Evolutionary conservation across 2,329 filamentous ascomycete species (phyloP).

Genomic region (Aspergillus calidoustus): DNA sequence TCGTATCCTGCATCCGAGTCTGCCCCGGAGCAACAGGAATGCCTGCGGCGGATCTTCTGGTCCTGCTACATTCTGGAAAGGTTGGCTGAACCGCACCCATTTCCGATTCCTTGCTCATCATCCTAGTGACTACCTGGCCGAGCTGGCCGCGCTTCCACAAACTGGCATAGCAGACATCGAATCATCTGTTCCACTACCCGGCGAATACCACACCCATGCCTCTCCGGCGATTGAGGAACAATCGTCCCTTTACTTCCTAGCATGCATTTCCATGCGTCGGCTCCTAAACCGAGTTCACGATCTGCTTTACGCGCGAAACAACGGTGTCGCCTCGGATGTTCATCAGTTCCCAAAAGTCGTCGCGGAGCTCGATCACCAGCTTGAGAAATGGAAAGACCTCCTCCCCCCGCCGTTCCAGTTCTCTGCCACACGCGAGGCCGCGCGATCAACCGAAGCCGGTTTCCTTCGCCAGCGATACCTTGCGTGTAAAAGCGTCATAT

Average conservation of each 20-base stretch:
- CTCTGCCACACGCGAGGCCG: conserved; percentile 36
- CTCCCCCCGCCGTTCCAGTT: conserved; percentile 38
- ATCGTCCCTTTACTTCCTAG: conserved; percentile 58
- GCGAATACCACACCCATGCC: conserved; percentile 52
- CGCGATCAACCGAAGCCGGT: conserved; percentile 49
- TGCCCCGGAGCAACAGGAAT: conserved; percentile 50
- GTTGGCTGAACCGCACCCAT: conserved; percentile 26
- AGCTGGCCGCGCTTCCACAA: conserved; percentile 56
- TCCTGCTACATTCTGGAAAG: conserved; percentile 61
- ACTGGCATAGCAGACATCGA: conserved; percentile 58
- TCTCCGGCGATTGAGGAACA: conserved; percentile 48
- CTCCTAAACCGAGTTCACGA: conserved; percentile 32
- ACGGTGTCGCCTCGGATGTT: conserved; percentile 51
- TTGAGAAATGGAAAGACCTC: conserved; percentile 41
- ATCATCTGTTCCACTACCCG: conserved; percentile 55
- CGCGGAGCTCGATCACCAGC: conserved; percentile 40
- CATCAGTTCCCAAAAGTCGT: conserved; percentile 55
- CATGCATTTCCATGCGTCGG: conserved; percentile 51
- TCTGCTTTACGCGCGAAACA: conserved; percentile 54
- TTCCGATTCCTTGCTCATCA: neutral
- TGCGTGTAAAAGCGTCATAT: conserved; percentile 58
- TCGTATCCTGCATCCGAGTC: conserved; percentile 48
- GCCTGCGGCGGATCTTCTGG: conserved; percentile 59
- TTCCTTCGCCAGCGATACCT: conserved; percentile 58
- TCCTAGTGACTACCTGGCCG: conserved; percentile 57